Evolutionary conservation across 495 filamentous ascomycete species (phyloP), one percentile per base, ranked within the genome.

Genomic region (Penicillium odoratum): DNA sequence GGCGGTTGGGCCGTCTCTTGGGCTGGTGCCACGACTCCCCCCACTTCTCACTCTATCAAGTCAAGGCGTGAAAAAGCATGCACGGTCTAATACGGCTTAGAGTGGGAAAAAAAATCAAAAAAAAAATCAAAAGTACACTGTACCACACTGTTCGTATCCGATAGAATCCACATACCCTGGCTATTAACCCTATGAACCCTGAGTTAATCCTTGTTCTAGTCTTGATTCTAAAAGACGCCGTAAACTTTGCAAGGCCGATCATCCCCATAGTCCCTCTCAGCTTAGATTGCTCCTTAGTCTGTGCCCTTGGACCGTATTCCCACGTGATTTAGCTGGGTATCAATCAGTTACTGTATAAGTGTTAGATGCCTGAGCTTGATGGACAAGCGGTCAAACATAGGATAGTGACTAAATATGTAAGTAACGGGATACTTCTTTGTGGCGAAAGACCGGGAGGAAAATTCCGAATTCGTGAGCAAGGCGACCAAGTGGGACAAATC

Each of bases 21-120:
- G 64, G 72, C 71, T 77, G 74, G 73, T 77, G 74, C 74, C 74
- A 77, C 74, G 74, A 77, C 70, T 66, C 63, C 67, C 70, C 65
- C 51, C 34, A 55, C 52, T 45, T 47, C 52, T 67, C 21, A 21
- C 21, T 21, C 70, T 69, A 59, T 63, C 57, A 55, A 45, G 42
- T 45, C 52, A 42, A 28, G 26, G 26, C 16, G 43, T 26, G n/a
- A 49, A 57, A 56, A 65, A 70, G 71, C 66, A 73, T 74, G 70
- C 70, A 72, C 52, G 65, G 56, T 66, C 74, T 45, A 72, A 74
- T 70, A 62, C 52, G 72, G 72, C 65, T 72, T 74, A 70, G 71
- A 54, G 51, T 42, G 16, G 29, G 10, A 18, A 42, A 9, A 31
- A 18, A 18, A 50, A 34, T 18, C 9, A n/a, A 34, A 50, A 31